A percentile compares a stretch with the other conserved stretches of the same genome.
phyloP scores from a whole-genome alignment of 306 rosid species.

The Parietaria judaica region DNA sequence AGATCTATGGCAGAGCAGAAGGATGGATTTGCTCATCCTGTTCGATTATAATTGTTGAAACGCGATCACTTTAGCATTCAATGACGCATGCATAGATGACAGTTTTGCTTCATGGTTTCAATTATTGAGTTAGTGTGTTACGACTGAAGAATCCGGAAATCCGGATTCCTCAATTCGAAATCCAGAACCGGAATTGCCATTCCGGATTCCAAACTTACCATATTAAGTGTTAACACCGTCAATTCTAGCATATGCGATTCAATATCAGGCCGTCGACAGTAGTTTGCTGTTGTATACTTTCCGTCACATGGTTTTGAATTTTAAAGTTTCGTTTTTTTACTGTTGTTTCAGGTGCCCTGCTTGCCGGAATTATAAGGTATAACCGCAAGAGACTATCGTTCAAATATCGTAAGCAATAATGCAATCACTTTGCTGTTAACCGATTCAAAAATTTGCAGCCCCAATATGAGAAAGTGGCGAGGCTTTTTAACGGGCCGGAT shows the following conservation, averaged over 20 bases:
- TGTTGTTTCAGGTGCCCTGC: constrained; percentile 80
- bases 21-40: neutral
- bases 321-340: constrained; percentile 20
- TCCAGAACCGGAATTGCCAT: too few relatives aligned
- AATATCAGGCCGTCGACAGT: too few relatives aligned
- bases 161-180: too few relatives aligned
- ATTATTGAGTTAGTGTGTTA: too few relatives aligned
- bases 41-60: neutral
- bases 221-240: too few relatives aligned
- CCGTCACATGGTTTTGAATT: neutral
- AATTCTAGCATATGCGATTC: too few relatives aligned
- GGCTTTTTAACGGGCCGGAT: constrained; percentile 90
- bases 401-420: neutral
- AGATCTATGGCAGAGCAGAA: neutral
- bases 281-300: neutral
- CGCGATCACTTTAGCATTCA: too few relatives aligned
- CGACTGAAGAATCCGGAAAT: too few relatives aligned
- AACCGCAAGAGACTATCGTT: neutral
- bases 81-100: too few relatives aligned
- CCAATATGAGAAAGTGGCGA: constrained; percentile 88
- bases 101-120: too few relatives aligned
- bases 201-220: too few relatives aligned
- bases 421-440: constrained; percentile 13
- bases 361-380: constrained; percentile 94
- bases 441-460: constrained; percentile 45